Percentiles rank a stretch among this genome's conserved stretches.
These are phyloP conservation scores for Gossypioides kirkii DNA, from an alignment of 345 rosid species.

Conservation along the genomic window DNA sequence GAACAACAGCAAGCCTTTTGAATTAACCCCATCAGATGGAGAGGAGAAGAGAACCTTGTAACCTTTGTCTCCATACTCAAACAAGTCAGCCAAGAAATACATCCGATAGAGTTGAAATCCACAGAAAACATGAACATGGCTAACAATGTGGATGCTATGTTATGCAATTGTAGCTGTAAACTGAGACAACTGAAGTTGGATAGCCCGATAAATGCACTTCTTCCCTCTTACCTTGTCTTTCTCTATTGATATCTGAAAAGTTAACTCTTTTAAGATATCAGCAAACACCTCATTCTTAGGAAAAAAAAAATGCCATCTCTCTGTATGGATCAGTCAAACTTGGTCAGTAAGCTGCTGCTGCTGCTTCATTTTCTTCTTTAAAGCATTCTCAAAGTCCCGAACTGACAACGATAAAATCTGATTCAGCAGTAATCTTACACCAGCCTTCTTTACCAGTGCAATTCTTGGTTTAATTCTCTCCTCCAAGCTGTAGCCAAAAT, in stretches of 20 bases:
- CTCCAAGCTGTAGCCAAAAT: conserved; percentile 80
- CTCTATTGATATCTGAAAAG: not conserved
- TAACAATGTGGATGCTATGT: not conserved
- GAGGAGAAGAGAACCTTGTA: not conserved
- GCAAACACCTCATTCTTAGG: not conserved
- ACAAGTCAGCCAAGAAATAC: not conserved
- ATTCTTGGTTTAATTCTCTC: conserved; percentile 82
- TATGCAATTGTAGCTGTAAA: not conserved
- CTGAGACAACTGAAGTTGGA: not conserved
- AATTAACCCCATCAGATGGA: too few species aligned
- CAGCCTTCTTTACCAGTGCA: conserved; percentile 54
- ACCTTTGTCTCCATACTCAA: not conserved
- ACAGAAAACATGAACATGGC: not conserved
- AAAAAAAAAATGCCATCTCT: not conserved
- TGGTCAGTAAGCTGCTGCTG: conserved; percentile 25
- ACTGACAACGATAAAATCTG: conserved; percentile 63
- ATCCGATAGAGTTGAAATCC: not conserved
- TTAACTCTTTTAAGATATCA: not conserved
- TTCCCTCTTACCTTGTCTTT: not conserved
- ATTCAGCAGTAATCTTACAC: conserved; percentile 62
- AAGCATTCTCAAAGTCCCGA: conserved; percentile 46
- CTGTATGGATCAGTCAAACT: not conserved
- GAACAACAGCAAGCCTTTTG: too few species aligned
- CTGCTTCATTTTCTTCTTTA: conserved; percentile 58
- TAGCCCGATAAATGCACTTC: not conserved